These are phyloP conservation scores for Penicillium expansum DNA, from an alignment of 2,329 filamentous ascomycete genomes.

Conservation along the genomic window DNA sequence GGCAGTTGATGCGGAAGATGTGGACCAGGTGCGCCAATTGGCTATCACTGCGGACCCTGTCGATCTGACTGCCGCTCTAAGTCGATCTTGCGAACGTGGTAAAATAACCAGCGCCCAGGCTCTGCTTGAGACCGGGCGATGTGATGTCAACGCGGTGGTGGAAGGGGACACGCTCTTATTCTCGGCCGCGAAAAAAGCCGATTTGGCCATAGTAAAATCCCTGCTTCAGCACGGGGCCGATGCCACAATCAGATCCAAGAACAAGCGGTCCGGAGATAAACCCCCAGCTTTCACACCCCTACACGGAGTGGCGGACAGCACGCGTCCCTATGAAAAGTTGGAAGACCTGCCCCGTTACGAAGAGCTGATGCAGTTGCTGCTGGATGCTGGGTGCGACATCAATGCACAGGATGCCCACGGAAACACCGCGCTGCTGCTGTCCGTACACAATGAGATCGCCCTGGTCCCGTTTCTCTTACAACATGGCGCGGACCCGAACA, in stretches of 20 bases:
- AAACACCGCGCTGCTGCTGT: constrained; percentile 1
- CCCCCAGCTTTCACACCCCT: not conserved
- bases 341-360: not conserved
- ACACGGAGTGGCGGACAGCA: not conserved
- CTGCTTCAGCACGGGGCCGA: constrained; percentile 14
- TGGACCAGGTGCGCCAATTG: constrained; percentile 6
- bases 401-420: constrained; percentile 8
- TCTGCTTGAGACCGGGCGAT: constrained; percentile 1
- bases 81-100: constrained; percentile 3
- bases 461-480: not conserved
- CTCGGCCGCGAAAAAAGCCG: not conserved
- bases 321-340: not conserved
- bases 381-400: constrained; percentile 13
- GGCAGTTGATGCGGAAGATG: constrained; percentile 5
- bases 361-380: constrained; percentile 1
- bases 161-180: constrained; percentile 12
- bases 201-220: constrained; percentile 2
- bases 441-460: not conserved
- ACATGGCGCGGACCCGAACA: constrained; percentile 10
- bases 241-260: not conserved
- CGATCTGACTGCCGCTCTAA: constrained; percentile 9
- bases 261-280: not conserved
- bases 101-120: not conserved
- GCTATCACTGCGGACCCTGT: not conserved
- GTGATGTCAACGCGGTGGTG: constrained; percentile 8